Base-by-base conservation (phyloP, 768 basidiomycete species). In the Pholiota conissans region DNA sequence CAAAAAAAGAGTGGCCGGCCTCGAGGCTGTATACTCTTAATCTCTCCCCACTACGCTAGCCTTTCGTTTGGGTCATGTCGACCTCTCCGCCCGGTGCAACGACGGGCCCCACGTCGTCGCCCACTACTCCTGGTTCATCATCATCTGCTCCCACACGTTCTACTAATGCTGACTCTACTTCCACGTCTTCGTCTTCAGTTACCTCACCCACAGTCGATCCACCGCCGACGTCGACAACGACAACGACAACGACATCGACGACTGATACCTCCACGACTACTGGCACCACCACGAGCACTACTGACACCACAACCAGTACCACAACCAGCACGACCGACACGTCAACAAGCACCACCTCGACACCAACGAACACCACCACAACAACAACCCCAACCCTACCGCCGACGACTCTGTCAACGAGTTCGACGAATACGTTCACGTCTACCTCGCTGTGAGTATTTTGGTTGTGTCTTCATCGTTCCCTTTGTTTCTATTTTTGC, bases 401-500 rank as follows among this genome's bases (percentile, higher is more conserved):
- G 29, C 26, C 52, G 0, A 13, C 59, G 6, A 29, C 63, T 1
- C 35, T 60, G 5, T 59, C 61, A 18, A 52, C 61, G 7, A 42
- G 59, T 14, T 60, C 63, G 6, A 63, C 64, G 3, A 65, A 60
- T 48, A 55, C 57, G 13, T 52, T 55, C 22, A 22, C 56, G 18
- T 55, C 58, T 39, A 61, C 64, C 2, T 49, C 56, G 6, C 24
- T 57, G 53, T 54, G 57, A 55, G 61, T 62, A 24, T 26, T 60
- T n/a, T 46, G 16, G 29, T 27, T 29, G 2, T 29, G 35, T 4
- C 27, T 55, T 42, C 24, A 48, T 55, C 39, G 45, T 22, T 18
- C 37, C 34, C 26, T 22, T 32, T 50, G 1, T 51, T 57, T 50
- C 40, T 46, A 47, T 40, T 57, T 54, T 39, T 22, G 22, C 28